Percentiles rank a stretch among this genome's conserved stretches.
Evolutionary conservation across 2,329 filamentous ascomycete species (phyloP).

Genomic region (Penicillium decumbens): DNA sequence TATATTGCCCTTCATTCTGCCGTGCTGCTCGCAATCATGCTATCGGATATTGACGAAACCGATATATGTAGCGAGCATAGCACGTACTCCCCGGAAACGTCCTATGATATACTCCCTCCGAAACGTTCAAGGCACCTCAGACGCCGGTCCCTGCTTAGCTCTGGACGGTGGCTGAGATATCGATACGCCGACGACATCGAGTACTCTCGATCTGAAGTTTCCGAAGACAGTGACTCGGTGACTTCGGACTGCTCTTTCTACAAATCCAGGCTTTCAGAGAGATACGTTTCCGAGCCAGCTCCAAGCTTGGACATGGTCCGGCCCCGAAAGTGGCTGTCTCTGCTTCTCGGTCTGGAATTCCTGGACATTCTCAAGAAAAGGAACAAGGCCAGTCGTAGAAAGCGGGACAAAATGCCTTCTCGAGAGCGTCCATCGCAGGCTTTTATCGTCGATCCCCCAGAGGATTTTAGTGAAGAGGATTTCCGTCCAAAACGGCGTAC

Average conservation of each 20-base stretch:
- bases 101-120: not conserved
- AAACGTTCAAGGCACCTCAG: not conserved
- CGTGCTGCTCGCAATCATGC: not conserved
- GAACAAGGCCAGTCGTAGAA: not conserved
- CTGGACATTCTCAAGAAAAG: conserved; percentile 11
- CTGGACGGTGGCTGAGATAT: not conserved
- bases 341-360: conserved; percentile 3
- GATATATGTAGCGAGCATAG: not conserved
- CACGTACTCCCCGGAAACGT: not conserved
- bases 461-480: not conserved
- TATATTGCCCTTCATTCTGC: not conserved
- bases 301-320: not conserved
- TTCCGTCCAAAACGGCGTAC: not conserved
- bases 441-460: conserved; percentile 13
- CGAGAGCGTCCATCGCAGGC: conserved; percentile 8
- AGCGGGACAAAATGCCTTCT: not conserved
- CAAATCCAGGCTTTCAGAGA: not conserved
- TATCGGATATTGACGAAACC: not conserved
- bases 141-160: not conserved
- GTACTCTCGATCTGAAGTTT: not conserved
- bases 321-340: not conserved
- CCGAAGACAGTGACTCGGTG: not conserved
- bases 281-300: not conserved
- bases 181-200: not conserved
- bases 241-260: not conserved